Evolutionary conservation across 768 basidiomycete species (phyloP).

Genomic region (Pleurotus citrinopileatus): DNA sequence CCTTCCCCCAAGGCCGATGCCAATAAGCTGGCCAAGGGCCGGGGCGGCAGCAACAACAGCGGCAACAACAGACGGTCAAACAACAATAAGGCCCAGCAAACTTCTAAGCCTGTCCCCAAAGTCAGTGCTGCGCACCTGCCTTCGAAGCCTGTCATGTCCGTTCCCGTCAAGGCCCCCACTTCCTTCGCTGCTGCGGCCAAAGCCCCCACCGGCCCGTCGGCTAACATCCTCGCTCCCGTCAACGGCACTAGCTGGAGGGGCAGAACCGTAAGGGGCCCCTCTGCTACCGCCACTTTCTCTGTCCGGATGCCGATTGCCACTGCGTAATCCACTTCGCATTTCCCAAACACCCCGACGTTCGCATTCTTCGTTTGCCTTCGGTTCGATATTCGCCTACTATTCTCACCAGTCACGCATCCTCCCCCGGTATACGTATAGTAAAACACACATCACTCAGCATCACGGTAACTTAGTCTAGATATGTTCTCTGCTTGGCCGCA

Average conservation of each 20-base stretch:
- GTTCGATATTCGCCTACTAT: conserved; percentile 3
- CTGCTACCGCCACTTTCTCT: neutral
- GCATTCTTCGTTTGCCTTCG: conserved; percentile 1
- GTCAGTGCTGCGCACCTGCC: neutral
- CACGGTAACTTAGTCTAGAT: conserved; percentile 10
- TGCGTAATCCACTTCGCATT: neutral
- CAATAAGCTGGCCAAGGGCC: conserved; percentile 4
- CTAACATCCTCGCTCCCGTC: conserved; percentile 7
- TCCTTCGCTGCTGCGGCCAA: conserved; percentile 8
- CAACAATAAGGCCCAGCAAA: neutral
- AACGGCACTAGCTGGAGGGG: conserved; percentile 10
- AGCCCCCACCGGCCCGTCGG: neutral
- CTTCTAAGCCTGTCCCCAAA: neutral
- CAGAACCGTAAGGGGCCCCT: conserved; percentile 5
- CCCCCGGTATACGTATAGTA: neutral
- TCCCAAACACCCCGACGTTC: neutral
- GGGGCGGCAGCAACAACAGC: neutral
- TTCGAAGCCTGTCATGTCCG: neutral
- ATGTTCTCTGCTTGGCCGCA: conserved; percentile 6
- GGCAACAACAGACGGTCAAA: neutral
- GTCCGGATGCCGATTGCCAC: conserved; percentile 6
- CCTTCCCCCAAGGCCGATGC: neutral
- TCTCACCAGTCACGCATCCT: neutral
- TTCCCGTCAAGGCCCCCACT: neutral
- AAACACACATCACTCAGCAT: neutral